phyloP scores from a whole-genome alignment of 345 rosid species.

The Eucalyptus polybractea region DNA sequence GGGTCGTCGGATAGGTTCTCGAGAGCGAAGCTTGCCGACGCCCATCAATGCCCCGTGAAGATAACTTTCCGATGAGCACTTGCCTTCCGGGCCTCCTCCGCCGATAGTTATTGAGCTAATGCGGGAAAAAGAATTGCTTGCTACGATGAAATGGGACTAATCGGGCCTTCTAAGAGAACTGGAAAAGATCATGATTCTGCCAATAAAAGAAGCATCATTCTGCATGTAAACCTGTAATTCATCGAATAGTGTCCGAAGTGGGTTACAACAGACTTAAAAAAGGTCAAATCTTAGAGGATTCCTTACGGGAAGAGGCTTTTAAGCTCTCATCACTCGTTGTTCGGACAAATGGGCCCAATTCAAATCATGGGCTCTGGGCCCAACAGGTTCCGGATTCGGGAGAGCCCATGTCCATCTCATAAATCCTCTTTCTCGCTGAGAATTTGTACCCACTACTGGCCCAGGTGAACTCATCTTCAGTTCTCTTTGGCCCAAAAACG shows the following conservation, averaged over 20 bases:
- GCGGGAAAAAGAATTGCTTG: not conserved
- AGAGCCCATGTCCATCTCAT: not conserved
- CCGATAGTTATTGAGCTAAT: not conserved
- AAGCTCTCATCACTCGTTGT: accelerated
- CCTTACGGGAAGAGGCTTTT: not conserved
- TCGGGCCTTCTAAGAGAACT: not conserved
- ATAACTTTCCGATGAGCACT: not conserved
- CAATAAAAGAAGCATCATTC: not conserved
- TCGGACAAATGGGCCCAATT: not conserved
- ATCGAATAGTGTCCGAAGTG: accelerated
- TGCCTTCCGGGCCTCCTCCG: not conserved
- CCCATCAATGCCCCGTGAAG: not conserved
- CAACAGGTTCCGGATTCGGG: not conserved
- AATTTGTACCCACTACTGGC: not conserved
- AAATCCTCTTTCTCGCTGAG: not conserved
- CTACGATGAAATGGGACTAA: not conserved
- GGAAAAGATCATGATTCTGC: not conserved
- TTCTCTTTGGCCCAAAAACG: not conserved
- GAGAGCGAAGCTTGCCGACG: not conserved
- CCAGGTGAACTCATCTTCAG: not conserved
- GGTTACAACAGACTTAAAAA: not conserved
- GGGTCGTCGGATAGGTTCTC: not conserved
- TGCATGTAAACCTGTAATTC: not conserved
- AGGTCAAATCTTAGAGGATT: no score
- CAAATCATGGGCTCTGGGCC: not conserved